phyloP scores from a whole-genome alignment of 306 rosid species.

The Glycine soja region DNA sequence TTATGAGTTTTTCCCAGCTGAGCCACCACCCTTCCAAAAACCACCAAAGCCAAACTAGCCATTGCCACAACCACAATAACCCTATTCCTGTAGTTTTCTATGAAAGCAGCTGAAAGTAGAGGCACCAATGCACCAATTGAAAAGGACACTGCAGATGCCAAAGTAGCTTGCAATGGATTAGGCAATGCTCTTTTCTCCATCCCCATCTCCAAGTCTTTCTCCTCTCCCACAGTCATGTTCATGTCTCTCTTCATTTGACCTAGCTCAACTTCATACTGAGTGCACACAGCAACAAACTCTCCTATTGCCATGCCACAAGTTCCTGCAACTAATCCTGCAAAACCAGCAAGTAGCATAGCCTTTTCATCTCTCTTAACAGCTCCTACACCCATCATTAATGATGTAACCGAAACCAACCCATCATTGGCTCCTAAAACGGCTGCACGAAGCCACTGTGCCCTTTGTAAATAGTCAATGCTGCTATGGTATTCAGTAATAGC shows the following conservation, averaged over 20 bases:
- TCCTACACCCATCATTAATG: conserved; percentile 76
- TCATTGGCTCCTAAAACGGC: conserved; percentile 71
- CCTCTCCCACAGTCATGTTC: neutral
- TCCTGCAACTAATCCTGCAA: conserved; percentile 69
- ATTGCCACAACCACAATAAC: conserved; percentile 42
- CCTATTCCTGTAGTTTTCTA: conserved; percentile 44
- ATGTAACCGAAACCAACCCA: conserved; percentile 65
- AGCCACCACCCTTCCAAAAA: conserved; percentile 59
- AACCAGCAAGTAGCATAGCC: conserved; percentile 68
- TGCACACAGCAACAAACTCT: conserved; percentile 68
- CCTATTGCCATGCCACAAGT: conserved; percentile 75
- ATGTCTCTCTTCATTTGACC: conserved; percentile 57
- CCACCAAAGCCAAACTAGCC: conserved; percentile 55
- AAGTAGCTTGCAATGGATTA: conserved; percentile 55
- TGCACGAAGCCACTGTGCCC: conserved; percentile 70
- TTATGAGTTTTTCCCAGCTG: conserved; percentile 46
- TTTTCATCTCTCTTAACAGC: conserved; percentile 61
- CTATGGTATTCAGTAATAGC: neutral
- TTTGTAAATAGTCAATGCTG: conserved; percentile 44
- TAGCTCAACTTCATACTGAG: conserved; percentile 66
- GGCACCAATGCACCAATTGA: conserved; percentile 55
- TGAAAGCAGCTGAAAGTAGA: conserved; percentile 49
- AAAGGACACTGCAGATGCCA: conserved; percentile 57
- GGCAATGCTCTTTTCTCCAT: conserved; percentile 45
- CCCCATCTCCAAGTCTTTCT: conserved; percentile 3